Percentiles rank a stretch among this genome's conserved stretches.
phyloP scores from a whole-genome alignment of 2,329 filamentous ascomycete genomes.

The Xylaria arbuscula region DNA sequence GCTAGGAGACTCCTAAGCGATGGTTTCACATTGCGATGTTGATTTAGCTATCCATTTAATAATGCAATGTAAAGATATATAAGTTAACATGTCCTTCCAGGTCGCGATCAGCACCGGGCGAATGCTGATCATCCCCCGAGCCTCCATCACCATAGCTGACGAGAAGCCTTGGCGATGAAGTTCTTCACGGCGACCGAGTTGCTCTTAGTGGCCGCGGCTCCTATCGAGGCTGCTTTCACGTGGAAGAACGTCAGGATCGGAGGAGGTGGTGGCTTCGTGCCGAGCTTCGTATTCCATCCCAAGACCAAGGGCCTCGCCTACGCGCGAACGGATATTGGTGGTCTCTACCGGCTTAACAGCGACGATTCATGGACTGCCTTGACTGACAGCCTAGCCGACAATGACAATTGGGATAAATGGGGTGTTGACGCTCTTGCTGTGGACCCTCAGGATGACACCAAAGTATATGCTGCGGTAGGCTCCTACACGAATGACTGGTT shows the following conservation, averaged over 20 bases:
- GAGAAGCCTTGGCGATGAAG: slow-evolving; percentile 43
- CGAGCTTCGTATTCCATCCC: slow-evolving; percentile 68
- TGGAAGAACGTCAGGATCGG: slow-evolving; percentile 65
- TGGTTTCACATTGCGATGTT: neutral
- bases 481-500: slow-evolving; percentile 70
- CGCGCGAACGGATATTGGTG: slow-evolving; percentile 67
- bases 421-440: slow-evolving; percentile 67
- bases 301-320: slow-evolving; percentile 63
- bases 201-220: slow-evolving; percentile 36
- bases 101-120: slow-evolving; percentile 23
- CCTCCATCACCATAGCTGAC: slow-evolving; percentile 25
- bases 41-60: slow-evolving; percentile 3
- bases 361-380: slow-evolving; percentile 67
- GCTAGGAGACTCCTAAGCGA: neutral
- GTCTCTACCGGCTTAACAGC: slow-evolving; percentile 64
- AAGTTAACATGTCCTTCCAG: slow-evolving; percentile 23
- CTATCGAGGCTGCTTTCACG: slow-evolving; percentile 51
- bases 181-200: slow-evolving; percentile 38
- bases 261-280: slow-evolving; percentile 67
- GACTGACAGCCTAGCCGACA: slow-evolving; percentile 59
- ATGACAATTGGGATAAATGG: slow-evolving; percentile 64
- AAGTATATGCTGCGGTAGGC: slow-evolving; percentile 65
- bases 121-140: slow-evolving; percentile 26
- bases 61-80: slow-evolving; percentile 25
- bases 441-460: slow-evolving; percentile 63